Base-by-base conservation (phyloP, 805 yeast genomes). In the Ogataea pilisensis region DNA sequence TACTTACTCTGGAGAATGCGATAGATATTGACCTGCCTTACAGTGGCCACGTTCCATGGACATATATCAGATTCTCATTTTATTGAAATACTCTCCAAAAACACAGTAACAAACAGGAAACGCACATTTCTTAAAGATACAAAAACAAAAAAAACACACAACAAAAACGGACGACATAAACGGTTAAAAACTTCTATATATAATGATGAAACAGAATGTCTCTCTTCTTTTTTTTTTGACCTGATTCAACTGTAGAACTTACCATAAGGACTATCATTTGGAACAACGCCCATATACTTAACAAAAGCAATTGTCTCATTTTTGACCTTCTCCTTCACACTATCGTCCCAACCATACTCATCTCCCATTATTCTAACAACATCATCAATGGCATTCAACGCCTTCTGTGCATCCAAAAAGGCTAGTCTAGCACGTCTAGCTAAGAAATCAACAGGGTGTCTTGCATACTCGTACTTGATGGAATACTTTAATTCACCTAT, bases 371-470 rank as follows among this genome's bases (percentile, higher is more conserved):
- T 74, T 53, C 85, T 84, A 38, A 85, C 89, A 29, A 91, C 95
- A 47, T 82, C 84, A 48, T 88, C 95, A 42, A 90, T 80, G 13
- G 95, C 85, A 38, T 68, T 72, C 48, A 80, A 67, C 12, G 97
- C 96, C 49, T 84, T 88, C 62, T 79, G 79, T 31, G 93, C 86
- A 66, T 90, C 90, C 60, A 90, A 72, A 70, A 89, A 91, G 3
- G 96, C 95, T 61, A 87, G 79, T 66, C 98, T 80, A 39, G 91
- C 82, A 73, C 98, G 83, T 73, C 97, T 84, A 42, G 95, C 87
- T 50, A 90, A 72, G 72, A 90, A 88, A 65, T 90, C 98, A 42
- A 82, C 69, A 35, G 96, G 95, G 11, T 90, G 85, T 68, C 95
- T 76, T 32, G 87, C 79, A 63, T 88, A 87, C 69, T 90, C 98